Percentiles rank a stretch among this genome's conserved stretches.
phyloP scores from a whole-genome alignment of 2,329 filamentous ascomycete species.

The Calonectria ilicicola region DNA sequence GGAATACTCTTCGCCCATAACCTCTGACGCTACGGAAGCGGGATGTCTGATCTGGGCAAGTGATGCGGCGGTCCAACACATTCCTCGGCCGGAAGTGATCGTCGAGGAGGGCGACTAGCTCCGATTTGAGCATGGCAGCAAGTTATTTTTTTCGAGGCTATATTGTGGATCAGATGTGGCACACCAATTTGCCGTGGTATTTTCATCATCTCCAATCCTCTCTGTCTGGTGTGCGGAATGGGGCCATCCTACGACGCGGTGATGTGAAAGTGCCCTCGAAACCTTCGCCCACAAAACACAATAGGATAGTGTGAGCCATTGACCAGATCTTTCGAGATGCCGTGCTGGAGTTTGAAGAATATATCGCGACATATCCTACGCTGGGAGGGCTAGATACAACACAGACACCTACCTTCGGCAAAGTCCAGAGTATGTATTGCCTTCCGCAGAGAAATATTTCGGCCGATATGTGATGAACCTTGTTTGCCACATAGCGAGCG shows the following conservation, averaged over 20 bases:
- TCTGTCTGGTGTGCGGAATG: conserved; percentile 5
- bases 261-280: background rate
- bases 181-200: background rate
- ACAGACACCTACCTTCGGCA: background rate
- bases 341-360: background rate
- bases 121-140: background rate
- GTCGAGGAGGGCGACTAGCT: background rate
- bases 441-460: background rate
- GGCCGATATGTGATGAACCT: conserved; percentile 5
- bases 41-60: conserved; percentile 2
- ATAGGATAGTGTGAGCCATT: background rate
- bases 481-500: background rate
- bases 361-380: background rate
- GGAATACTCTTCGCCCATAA: background rate
- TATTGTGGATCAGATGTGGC: background rate
- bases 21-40: background rate
- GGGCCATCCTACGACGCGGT: background rate
- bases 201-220: background rate
- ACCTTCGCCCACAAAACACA: background rate
- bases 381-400: background rate
- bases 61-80: background rate
- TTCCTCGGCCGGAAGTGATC: conserved; percentile 15
- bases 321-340: background rate
- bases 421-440: background rate
- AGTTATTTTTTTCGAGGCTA: conserved; percentile 1